These are phyloP conservation scores for Starmerella ratchasimensis DNA, from an alignment of 805 yeast genomes.

Conservation along the genomic window DNA sequence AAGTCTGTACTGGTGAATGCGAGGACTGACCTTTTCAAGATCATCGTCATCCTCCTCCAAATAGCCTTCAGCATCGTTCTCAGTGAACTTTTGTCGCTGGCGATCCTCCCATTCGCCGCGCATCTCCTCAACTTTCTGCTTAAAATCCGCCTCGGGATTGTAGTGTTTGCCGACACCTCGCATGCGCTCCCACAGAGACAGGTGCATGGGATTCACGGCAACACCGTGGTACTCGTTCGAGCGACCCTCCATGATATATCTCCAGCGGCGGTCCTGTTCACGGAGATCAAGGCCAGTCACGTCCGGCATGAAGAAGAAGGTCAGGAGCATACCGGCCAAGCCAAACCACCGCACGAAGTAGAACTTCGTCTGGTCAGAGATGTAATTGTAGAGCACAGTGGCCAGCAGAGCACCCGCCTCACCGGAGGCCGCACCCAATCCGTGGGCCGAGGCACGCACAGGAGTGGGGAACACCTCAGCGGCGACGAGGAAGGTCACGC, in stretches of 20 bases:
- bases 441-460: constrained; percentile 55
- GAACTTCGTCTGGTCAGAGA: constrained; percentile 25
- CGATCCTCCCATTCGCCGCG: constrained; percentile 28
- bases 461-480: constrained; percentile 55
- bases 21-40: constrained; percentile 22
- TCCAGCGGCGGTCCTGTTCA: constrained; percentile 30
- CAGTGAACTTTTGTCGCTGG: constrained; percentile 23
- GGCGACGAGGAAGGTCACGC: constrained; percentile 49
- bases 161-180: constrained; percentile 27
- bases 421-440: constrained; percentile 52
- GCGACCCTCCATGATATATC: constrained; percentile 26
- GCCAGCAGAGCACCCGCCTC: constrained; percentile 54
- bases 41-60: constrained; percentile 15
- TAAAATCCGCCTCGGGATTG: constrained; percentile 29
- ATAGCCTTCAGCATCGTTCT: constrained; percentile 12
- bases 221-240: constrained; percentile 29
- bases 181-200: constrained; percentile 27
- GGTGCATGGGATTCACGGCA: constrained; percentile 27
- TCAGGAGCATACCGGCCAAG: constrained; percentile 27
- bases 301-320: constrained; percentile 27
- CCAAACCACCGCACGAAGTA: constrained; percentile 31
- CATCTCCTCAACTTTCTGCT: constrained; percentile 29
- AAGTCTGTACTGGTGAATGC: constrained; percentile 27
- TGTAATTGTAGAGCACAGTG: constrained; percentile 28
- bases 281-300: constrained; percentile 28